A percentile compares a stretch with the other conserved stretches of the same genome.
Conservation (phyloP, 2,329 filamentous ascomycete genomes). For the Sporothrix variecibatus region DNA sequence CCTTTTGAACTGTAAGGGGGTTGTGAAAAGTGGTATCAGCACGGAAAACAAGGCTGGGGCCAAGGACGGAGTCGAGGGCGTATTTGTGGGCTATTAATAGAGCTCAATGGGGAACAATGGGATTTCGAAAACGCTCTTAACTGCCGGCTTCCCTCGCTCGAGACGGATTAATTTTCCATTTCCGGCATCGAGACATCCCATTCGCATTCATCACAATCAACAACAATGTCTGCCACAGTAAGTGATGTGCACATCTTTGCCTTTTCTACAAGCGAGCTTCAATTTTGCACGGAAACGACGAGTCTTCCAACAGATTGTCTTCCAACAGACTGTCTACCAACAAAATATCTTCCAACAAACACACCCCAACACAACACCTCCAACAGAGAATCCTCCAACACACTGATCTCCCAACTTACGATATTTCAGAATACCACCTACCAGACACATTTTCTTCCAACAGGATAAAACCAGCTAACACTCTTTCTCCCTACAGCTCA, state of each 20-base stretch:
- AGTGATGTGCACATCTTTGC: not conserved
- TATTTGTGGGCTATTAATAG: not conserved
- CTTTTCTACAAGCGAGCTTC: too few species aligned
- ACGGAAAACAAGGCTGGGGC: not conserved
- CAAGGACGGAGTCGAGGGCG: not conserved
- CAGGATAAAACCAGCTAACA: not conserved
- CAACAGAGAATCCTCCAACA: too few species aligned
- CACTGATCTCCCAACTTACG: too few species aligned
- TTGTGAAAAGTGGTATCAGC: not conserved
- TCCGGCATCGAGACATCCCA: not conserved
- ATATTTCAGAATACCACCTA: too few species aligned
- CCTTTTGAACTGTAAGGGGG: not conserved
- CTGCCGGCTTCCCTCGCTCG: not conserved
- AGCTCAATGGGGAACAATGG: not conserved
- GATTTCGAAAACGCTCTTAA: not conserved
- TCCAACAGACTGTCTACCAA: too few species aligned
- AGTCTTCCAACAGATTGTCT: too few species aligned
- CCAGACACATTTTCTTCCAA: too few species aligned
- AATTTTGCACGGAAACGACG: too few species aligned
- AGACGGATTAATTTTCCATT: not conserved
- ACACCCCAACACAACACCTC: too few species aligned
- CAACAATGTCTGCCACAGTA: not conserved
- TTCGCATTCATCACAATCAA: not conserved
- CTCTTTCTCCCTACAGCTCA: not conserved
- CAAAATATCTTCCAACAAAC: too few species aligned